Percentiles rank a stretch among this genome's conserved stretches.
phyloP scores from a whole-genome alignment of 768 basidiomycete species.

The Cubamyces sp. region DNA sequence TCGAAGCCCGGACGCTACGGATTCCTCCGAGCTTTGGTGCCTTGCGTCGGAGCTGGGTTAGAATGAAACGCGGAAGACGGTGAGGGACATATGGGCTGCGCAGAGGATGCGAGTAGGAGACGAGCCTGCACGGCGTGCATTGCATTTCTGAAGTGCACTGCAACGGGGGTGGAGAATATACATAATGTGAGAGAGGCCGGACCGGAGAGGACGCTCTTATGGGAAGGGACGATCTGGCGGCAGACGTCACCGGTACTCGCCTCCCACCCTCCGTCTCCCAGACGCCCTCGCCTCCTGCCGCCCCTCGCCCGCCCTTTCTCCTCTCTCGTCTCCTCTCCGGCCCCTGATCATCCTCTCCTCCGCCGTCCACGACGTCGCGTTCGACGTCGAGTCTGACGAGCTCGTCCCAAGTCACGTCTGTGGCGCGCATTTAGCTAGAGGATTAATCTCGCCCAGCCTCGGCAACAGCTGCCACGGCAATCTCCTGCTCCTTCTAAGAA shows the following conservation, averaged over 20 bases:
- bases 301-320: slow-evolving; percentile 14
- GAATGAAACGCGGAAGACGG: background rate
- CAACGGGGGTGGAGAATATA: background rate
- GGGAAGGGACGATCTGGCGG: background rate
- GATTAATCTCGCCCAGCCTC: slow-evolving; percentile 13
- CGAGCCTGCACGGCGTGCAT: background rate
- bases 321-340: background rate
- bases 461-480: slow-evolving; percentile 18
- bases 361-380: slow-evolving; percentile 4
- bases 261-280: background rate
- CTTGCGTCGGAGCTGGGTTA: background rate
- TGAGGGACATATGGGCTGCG: background rate
- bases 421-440: slow-evolving; percentile 1
- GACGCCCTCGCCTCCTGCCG: background rate
- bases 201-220: slow-evolving; percentile 7
- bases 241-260: slow-evolving; percentile 11
- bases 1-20: background rate
- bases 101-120: background rate
- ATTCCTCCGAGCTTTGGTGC: background rate
- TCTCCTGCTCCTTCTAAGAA: slow-evolving; percentile 13
- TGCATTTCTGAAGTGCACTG: too few relatives aligned
- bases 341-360: slow-evolving; percentile 1
- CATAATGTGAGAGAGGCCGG: slow-evolving; percentile 3
- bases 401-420: slow-evolving; percentile 8
- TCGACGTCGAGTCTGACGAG: slow-evolving; percentile 10